These are phyloP conservation scores for Sphagnum fallax DNA, from an alignment of 228 moss, liverwort and hornwort species.

Conservation along the genomic window DNA sequence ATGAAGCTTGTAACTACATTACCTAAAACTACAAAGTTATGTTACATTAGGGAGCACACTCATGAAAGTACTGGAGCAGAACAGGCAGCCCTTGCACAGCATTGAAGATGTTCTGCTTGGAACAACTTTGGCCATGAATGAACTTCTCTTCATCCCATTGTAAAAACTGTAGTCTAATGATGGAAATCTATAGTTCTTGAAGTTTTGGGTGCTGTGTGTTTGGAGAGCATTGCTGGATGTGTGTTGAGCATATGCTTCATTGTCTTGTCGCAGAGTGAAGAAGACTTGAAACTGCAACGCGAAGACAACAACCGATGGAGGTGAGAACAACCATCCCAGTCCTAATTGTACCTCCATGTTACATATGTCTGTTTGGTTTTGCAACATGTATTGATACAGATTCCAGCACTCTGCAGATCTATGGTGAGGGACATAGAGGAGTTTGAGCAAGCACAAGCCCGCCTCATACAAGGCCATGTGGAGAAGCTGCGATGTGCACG, in stretches of 20 bases:
- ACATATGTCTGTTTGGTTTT: background rate
- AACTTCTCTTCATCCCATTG: too few relatives aligned
- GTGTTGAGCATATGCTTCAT: background rate
- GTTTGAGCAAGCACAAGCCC: slow-evolving; percentile 65
- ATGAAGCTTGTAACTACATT: background rate
- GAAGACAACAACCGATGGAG: slow-evolving; percentile 59
- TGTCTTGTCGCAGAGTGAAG: slow-evolving; percentile 48
- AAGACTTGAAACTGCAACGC: slow-evolving; percentile 40
- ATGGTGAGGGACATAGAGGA: slow-evolving; percentile 66
- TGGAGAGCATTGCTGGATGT: too few relatives aligned
- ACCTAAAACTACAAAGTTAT: too few relatives aligned
- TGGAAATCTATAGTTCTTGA: too few relatives aligned
- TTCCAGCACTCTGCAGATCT: slow-evolving; percentile 19
- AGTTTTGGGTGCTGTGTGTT: too few relatives aligned
- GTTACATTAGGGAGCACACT: too few relatives aligned
- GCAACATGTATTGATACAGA: background rate
- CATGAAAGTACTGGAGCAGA: too few relatives aligned
- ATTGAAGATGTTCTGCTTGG: too few relatives aligned
- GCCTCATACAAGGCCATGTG: slow-evolving; percentile 51
- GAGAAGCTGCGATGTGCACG: slow-evolving; percentile 67
- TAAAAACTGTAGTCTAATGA: too few relatives aligned
- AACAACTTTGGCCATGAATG: too few relatives aligned
- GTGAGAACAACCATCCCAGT: slow-evolving; percentile 1
- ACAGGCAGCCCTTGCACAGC: too few relatives aligned
- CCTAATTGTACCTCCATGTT: too few relatives aligned